Conservation (phyloP, 768 basidiomycete species). For the Amanita jacksonii region DNA sequence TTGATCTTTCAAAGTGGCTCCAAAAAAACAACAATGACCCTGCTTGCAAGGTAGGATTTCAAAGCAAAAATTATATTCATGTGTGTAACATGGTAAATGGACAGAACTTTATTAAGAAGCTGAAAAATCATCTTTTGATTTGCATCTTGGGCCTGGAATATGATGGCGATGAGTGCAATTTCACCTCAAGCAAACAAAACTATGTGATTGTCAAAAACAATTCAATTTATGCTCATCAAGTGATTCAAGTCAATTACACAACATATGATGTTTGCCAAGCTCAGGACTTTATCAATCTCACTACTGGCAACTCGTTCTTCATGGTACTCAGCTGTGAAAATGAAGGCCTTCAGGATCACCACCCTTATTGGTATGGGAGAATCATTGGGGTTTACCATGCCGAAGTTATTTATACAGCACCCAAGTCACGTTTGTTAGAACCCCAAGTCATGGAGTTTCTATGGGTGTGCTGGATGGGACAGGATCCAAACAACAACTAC, state of each 20-base stretch:
- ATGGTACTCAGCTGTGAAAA: conserved; percentile 8
- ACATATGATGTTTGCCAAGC: conserved; percentile 30
- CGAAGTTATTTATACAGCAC: conserved; percentile 4
- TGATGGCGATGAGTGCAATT: conserved; percentile 16
- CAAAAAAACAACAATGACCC: conserved; percentile 14
- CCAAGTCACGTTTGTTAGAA: neutral
- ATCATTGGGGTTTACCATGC: conserved; percentile 17
- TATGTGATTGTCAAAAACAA: conserved; percentile 13
- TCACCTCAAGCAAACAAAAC: conserved; percentile 14
- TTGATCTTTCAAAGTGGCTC: conserved; percentile 2
- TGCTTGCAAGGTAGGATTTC: conserved; percentile 17
- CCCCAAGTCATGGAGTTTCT: conserved; percentile 16
- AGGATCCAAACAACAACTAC: neutral
- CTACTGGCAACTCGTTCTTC: conserved; percentile 13
- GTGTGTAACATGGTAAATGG: neutral
- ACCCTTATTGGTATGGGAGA: conserved; percentile 28
- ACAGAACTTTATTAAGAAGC: conserved; percentile 20
- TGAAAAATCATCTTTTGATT: conserved; percentile 21
- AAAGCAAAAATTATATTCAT: neutral
- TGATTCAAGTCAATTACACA: conserved; percentile 28
- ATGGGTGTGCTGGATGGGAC: conserved; percentile 18
- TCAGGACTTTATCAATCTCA: conserved; percentile 31
- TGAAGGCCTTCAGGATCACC: conserved; percentile 5
- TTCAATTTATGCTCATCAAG: conserved; percentile 20
- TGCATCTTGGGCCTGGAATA: conserved; percentile 13